Evolutionary conservation across 106 monocot genomes (phyloP).

Genomic region (Cymbidium sinense): DNA sequence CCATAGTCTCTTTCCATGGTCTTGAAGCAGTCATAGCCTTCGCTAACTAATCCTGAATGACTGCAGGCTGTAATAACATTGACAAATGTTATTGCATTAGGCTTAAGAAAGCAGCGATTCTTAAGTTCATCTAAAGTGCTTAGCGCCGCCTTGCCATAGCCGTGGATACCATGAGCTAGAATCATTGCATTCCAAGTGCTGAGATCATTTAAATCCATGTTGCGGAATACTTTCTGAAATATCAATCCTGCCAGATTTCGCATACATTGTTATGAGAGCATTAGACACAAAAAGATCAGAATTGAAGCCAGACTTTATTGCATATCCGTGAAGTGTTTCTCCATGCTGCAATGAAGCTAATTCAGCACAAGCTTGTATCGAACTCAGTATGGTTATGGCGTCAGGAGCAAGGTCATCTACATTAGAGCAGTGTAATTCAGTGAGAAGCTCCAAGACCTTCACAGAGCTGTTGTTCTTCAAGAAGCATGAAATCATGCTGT

Average conservation of each 20-base stretch:
- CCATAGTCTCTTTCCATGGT: conserved; percentile 24
- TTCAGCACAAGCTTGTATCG: conserved; percentile 36
- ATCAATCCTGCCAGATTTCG: conserved; percentile 25
- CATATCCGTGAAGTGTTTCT: conserved; percentile 27
- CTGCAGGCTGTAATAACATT: conserved; percentile 29
- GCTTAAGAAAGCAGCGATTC: not conserved
- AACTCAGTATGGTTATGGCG: conserved; percentile 25
- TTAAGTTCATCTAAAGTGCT: conserved; percentile 19
- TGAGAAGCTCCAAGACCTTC: conserved; percentile 23
- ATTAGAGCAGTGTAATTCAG: conserved; percentile 8
- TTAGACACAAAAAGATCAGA: conserved; percentile 27
- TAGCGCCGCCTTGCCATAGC: conserved; percentile 28
- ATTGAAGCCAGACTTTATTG: conserved; percentile 19
- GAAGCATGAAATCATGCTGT: conserved; percentile 35
- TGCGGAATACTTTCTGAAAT: conserved; percentile 15
- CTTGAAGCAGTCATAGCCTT: conserved; percentile 33
- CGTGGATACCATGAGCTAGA: conserved; percentile 26
- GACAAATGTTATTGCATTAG: conserved; percentile 30
- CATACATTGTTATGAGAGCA: conserved; percentile 39
- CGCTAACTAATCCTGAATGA: conserved; percentile 23
- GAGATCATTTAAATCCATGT: conserved; percentile 23
- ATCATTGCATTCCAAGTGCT: conserved; percentile 43
- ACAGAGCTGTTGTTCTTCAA: conserved; percentile 14
- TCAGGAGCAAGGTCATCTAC: conserved; percentile 12
- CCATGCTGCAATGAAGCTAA: conserved; percentile 18